These are phyloP conservation scores for Whalleya microplaca DNA, from an alignment of 2,329 filamentous ascomycete genomes.

Conservation along the genomic window DNA sequence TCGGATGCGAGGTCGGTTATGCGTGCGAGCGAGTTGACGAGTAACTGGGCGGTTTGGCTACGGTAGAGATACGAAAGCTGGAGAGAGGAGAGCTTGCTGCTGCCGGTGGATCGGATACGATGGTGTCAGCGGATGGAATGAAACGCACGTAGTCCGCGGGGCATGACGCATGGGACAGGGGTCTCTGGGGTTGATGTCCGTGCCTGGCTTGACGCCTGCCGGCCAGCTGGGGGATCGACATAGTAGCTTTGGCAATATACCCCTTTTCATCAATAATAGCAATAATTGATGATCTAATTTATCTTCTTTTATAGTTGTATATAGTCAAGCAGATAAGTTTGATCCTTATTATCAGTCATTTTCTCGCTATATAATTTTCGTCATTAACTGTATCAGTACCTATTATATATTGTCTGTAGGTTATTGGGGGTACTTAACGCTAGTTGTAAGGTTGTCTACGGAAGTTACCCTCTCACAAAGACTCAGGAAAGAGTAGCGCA, in stretches of 20 bases:
- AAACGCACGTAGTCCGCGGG: not conserved
- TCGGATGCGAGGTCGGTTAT: slow-evolving; percentile 4
- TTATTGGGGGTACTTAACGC: too few relatives aligned
- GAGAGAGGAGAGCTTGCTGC: not conserved
- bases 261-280: too few relatives aligned
- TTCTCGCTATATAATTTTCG: too few relatives aligned
- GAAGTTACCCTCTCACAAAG: not conserved
- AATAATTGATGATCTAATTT: too few relatives aligned
- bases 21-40: slow-evolving; percentile 1
- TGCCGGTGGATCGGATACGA: not conserved
- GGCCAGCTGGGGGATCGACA: not conserved
- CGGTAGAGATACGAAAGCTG: slow-evolving; percentile 1
- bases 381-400: too few relatives aligned
- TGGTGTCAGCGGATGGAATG: too few relatives aligned
- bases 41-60: slow-evolving; percentile 6
- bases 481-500: not conserved
- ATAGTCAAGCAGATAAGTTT: too few relatives aligned
- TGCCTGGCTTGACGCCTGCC: not conserved
- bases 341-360: too few relatives aligned
- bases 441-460: too few relatives aligned
- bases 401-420: too few relatives aligned
- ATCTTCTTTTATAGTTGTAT: too few relatives aligned
- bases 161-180: not conserved
- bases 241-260: too few relatives aligned
- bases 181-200: not conserved